These are phyloP conservation scores for Trichomonas vaginalis DNA, from an alignment of 208 protist species.

Conservation along the genomic window DNA sequence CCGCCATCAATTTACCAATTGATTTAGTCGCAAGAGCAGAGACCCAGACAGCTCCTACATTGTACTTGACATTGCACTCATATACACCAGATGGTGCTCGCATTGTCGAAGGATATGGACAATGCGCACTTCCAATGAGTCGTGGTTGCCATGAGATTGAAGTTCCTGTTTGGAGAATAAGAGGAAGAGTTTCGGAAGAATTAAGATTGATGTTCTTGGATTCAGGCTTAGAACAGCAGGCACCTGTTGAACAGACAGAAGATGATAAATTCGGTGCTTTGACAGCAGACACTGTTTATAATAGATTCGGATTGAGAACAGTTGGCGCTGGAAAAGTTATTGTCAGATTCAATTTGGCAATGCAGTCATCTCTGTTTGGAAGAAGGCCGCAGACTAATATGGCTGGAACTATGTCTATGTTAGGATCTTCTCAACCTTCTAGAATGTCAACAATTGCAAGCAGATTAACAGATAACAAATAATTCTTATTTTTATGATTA, in stretches of 20 bases:
- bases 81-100: background rate
- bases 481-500: too few relatives aligned
- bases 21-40: background rate
- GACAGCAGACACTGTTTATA: background rate
- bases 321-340: background rate
- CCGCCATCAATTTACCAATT: background rate
- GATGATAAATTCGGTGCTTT: background rate
- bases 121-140: background rate
- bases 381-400: background rate
- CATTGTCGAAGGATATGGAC: background rate
- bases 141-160: background rate
- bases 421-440: too few relatives aligned
- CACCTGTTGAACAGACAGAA: background rate
- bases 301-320: background rate
- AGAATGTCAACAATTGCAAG: too few relatives aligned
- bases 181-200: background rate
- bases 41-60: background rate
- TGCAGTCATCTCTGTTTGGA: background rate
- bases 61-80: background rate
- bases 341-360: background rate
- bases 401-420: too few relatives aligned
- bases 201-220: background rate
- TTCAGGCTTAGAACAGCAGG: background rate
- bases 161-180: background rate
- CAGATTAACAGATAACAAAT: too few relatives aligned